These are phyloP conservation scores for Scopulariopsis brevicaulis DNA, from an alignment of 2,329 filamentous ascomycete species.

Conservation along the genomic window DNA sequence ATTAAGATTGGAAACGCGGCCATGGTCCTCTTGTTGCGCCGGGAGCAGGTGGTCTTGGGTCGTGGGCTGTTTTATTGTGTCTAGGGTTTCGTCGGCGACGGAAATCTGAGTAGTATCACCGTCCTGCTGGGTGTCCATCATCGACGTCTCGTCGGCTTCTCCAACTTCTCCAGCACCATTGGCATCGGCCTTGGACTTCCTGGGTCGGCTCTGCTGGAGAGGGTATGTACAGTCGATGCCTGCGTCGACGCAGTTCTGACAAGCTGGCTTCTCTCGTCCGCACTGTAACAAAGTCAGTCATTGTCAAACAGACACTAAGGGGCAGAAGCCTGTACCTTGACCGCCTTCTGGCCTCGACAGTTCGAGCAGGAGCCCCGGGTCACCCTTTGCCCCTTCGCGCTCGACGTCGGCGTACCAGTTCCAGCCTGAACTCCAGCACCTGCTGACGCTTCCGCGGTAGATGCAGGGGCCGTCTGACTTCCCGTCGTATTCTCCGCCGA, in stretches of 20 bases:
- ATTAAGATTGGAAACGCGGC: neutral
- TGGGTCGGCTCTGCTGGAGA: slow-evolving; percentile 1
- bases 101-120: neutral
- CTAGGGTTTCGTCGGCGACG: neutral
- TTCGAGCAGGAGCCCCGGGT: slow-evolving; percentile 22
- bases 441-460: neutral
- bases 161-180: neutral
- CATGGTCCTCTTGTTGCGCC: neutral
- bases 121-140: neutral
- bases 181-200: neutral
- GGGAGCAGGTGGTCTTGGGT: neutral
- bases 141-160: neutral
- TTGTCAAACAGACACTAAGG: neutral
- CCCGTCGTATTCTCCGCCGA: slow-evolving; percentile 4
- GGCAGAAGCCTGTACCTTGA: neutral
- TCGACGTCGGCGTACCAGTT: neutral
- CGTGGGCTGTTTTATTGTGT: neutral
- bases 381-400: slow-evolving; percentile 4
- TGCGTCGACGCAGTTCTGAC: slow-evolving; percentile 21
- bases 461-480: slow-evolving; percentile 6
- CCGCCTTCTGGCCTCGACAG: slow-evolving; percentile 20
- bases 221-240: slow-evolving; percentile 26
- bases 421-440: slow-evolving; percentile 6
- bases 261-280: slow-evolving; percentile 25
- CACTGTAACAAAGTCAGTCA: slow-evolving; percentile 17